Evolutionary conservation across 331 rosid genomes (phyloP).

Genomic region (Phaseolus coccineus): DNA sequence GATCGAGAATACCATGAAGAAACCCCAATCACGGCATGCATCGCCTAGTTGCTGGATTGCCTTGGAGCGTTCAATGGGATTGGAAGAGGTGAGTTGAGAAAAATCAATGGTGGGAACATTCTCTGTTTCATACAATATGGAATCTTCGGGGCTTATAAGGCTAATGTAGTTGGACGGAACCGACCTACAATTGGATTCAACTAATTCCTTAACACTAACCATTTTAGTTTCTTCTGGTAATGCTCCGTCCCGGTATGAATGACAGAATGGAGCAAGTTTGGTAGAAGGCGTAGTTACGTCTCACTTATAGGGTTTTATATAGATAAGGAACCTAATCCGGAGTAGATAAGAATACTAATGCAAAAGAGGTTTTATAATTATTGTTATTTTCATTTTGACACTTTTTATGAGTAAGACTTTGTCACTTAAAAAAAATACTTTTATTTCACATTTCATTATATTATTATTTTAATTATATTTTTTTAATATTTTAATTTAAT

Average conservation of each 20-base stretch:
- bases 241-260: background rate
- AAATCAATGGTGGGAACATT: constrained; percentile 52
- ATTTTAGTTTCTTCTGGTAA: constrained; percentile 3
- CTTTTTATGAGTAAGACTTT: no score
- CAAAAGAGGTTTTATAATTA: no score
- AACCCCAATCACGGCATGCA: constrained; percentile 63
- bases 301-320: no score
- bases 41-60: constrained; percentile 45
- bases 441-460: no score
- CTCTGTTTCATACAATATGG: background rate
- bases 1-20: constrained; percentile 44
- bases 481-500: no score
- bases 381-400: no score
- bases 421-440: no score
- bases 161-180: constrained; percentile 46
- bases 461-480: no score
- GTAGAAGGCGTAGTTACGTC: background rate
- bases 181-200: constrained; percentile 40
- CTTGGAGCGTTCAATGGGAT: constrained; percentile 28
- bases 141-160: constrained; percentile 8
- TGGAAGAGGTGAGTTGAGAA: constrained; percentile 45
- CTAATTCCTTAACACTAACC: constrained; percentile 42
- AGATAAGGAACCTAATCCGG: no score
- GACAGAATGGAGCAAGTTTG: background rate
- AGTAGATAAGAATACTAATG: no score